Evolutionary conservation across 75 land plant genomes (phyloP).

Genomic region (Selaginella tamariscina): DNA sequence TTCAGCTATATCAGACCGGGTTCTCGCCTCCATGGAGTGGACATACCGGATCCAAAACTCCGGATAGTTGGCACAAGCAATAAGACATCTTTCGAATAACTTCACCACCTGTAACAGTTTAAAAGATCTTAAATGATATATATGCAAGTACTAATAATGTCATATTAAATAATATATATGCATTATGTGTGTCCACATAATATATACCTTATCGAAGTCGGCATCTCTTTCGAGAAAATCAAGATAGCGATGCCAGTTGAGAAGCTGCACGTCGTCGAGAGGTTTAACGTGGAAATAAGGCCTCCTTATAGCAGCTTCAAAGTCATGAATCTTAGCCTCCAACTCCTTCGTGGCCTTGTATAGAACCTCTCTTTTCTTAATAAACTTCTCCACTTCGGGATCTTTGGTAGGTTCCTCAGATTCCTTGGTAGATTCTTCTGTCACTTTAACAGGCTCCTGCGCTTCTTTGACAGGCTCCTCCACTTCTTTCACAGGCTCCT

Average conservation of each 20-base stretch:
- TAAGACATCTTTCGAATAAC: slow-evolving; percentile 80
- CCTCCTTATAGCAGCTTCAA: slow-evolving; percentile 89
- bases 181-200: too few relatives aligned
- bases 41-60: slow-evolving; percentile 95
- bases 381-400: slow-evolving; percentile 78
- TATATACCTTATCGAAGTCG: slow-evolving; percentile 85
- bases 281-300: slow-evolving; percentile 97
- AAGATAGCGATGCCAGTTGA: slow-evolving; percentile 89
- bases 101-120: slow-evolving; percentile 48
- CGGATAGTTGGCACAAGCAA: slow-evolving; percentile 97
- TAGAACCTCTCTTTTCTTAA: slow-evolving; percentile 64
- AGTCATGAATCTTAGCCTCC: slow-evolving; percentile 79
- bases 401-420: slow-evolving; percentile 42
- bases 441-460: slow-evolving; percentile 36
- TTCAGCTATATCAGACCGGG: slow-evolving; percentile 62
- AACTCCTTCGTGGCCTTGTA: slow-evolving; percentile 87
- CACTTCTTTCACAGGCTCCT: slow-evolving; percentile 24
- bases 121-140: background rate
- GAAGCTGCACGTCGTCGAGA: slow-evolving; percentile 72
- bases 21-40: slow-evolving; percentile 61
- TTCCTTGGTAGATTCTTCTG: slow-evolving; percentile 36
- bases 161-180: too few relatives aligned
- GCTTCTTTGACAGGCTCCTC: slow-evolving; percentile 32
- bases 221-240: slow-evolving; percentile 85
- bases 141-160: too few relatives aligned